Conservation (phyloP, 306 rosid genomes). For the Nissolia schottii region DNA sequence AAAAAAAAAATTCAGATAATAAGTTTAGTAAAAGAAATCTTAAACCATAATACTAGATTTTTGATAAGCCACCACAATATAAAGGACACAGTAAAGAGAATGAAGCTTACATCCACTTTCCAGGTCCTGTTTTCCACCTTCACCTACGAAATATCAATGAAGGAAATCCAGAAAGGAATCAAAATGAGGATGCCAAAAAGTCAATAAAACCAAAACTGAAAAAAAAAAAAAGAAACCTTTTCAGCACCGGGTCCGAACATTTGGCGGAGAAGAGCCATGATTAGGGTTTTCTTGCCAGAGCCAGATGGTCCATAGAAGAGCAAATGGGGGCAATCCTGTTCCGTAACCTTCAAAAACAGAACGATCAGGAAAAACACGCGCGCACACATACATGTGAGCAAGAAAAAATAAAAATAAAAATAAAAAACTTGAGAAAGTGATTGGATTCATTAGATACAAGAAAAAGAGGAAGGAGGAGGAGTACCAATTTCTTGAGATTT, state of each 20-base stretch:
- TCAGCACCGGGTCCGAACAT: constrained; percentile 87
- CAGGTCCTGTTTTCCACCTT: constrained; percentile 84
- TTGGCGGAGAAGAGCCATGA: constrained; percentile 88
- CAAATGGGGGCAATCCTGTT: constrained; percentile 96
- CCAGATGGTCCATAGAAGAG: constrained; percentile 94
- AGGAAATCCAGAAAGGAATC: background rate
- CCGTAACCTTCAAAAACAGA: constrained; percentile 47
- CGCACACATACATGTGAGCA: too few relatives aligned
- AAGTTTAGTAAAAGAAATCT: background rate
- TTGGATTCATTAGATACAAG: background rate
- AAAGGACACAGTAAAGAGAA: background rate
- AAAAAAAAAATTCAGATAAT: background rate
- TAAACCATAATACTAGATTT: background rate
- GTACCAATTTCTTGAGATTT: constrained; percentile 85
- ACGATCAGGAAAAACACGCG: background rate
- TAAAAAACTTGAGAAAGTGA: background rate
- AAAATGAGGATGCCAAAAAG: background rate
- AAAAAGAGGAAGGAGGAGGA: too few relatives aligned
- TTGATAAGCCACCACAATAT: background rate
- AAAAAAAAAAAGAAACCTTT: constrained; percentile 40
- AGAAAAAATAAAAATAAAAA: background rate
- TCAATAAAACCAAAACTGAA: background rate
- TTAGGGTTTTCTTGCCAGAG: constrained; percentile 97
- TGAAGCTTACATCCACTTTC: constrained; percentile 89
- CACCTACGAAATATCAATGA: constrained; percentile 59